These are phyloP conservation scores for Calocybe gangraenosa DNA, from an alignment of 768 basidiomycete genomes.

Conservation along the genomic window DNA sequence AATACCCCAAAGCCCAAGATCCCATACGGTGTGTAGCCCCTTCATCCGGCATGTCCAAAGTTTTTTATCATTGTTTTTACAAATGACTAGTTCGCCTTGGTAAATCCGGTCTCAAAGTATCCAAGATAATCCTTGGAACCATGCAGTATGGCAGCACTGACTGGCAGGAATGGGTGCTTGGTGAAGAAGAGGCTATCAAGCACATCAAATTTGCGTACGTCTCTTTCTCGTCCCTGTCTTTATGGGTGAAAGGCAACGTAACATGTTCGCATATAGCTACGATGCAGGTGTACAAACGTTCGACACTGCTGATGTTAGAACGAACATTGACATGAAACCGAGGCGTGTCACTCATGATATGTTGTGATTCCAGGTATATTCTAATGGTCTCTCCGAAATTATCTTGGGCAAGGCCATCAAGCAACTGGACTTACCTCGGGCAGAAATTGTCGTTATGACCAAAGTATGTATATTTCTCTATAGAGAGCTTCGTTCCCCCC, in stretches of 20 bases:
- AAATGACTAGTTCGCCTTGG: conserved; percentile 42
- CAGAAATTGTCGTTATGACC: conserved; percentile 75
- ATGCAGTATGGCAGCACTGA: conserved; percentile 52
- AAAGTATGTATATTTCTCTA: conserved; percentile 41
- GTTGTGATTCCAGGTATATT: conserved; percentile 43
- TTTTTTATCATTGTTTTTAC: too few species aligned
- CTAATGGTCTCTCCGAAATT: conserved; percentile 60
- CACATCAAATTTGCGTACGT: conserved; percentile 48
- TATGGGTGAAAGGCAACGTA: not conserved
- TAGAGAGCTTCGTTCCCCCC: not conserved
- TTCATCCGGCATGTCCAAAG: too few species aligned
- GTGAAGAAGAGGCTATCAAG: conserved; percentile 43
- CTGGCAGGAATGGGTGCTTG: conserved; percentile 46
- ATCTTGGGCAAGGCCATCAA: conserved; percentile 73
- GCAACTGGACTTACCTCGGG: conserved; percentile 59
- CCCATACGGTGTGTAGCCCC: conserved; percentile 19
- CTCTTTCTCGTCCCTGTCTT: not conserved
- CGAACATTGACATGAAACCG: too few species aligned
- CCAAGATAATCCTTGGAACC: conserved; percentile 59
- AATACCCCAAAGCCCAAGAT: conserved; percentile 10
- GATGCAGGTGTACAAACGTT: conserved; percentile 65
- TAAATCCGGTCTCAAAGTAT: conserved; percentile 57
- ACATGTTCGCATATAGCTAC: conserved; percentile 30
- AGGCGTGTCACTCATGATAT: too few species aligned
- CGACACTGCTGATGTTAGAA: conserved; percentile 41